Base-by-base conservation (phyloP, 2,329 filamentous ascomycete species). In the Penicillium janthinellum region DNA sequence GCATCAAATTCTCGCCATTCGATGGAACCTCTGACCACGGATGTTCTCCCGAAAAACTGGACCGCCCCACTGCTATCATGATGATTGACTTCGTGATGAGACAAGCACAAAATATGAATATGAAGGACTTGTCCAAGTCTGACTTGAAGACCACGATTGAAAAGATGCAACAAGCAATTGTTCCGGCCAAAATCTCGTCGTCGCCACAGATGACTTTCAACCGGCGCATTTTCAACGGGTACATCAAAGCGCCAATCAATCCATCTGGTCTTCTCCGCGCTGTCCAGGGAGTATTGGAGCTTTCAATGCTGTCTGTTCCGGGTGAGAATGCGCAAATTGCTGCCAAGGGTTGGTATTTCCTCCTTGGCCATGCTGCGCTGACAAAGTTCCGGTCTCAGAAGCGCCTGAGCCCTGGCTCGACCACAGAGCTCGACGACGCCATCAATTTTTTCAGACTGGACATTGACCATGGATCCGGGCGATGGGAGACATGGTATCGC, bases 401-500 rank as follows among this genome's bases (percentile, higher is more conserved):
- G 69, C 86, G 92, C 20, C 84, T 92, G 67, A 91, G 86, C 2
- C 89, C 90, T 0, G 89, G 89, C 3, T 89, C 91, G 14, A 94
- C 90, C 0, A 91, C 94, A 66, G 92, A 96, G 70, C 81, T 96
- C 52, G 89, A 93, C 54, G 89, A 92, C 54, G 92, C 91, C 3
- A 87, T 90, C 48, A 89, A 87, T 0, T 95, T 92, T 71, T 85
- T 96, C 68, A 83, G 90, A 39, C 86, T 93, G 64, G 92, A 96
- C 71, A 77, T 96, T 1, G 91, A 96, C 66, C 92, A 91, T 72
- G 91, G 89, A 1, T 86, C 87, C 2, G 88, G 92, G 42, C 87
- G 88, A 57, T 96, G 92, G 92, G 90, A 96, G 73, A 90, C 90
- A 0, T 96, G 92, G 92, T 95, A 94, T 73, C 86, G 91, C 12